Percentiles rank a stretch among this genome's conserved stretches.
These are phyloP conservation scores for Ceratobasidium papillatum DNA, from an alignment of 1,284 basidiomycete genomes.

Conservation along the genomic window DNA sequence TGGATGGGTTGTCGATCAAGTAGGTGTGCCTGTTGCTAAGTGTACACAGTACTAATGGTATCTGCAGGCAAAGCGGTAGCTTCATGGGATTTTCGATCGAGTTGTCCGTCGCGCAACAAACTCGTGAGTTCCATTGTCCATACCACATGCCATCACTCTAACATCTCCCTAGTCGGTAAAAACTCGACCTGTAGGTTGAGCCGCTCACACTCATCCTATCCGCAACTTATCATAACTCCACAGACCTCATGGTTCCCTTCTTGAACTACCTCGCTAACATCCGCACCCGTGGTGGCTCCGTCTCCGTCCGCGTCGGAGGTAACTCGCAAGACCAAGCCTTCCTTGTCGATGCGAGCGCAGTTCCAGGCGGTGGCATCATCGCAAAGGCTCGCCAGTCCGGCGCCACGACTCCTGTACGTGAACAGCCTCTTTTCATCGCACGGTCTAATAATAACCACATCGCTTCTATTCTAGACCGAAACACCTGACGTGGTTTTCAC, in stretches of 20 bases:
- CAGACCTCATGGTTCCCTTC: constrained; percentile 49
- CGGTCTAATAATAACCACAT: constrained; percentile 10
- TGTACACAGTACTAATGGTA: not conserved
- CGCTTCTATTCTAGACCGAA: constrained; percentile 40
- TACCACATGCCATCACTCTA: not conserved
- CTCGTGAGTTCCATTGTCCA: not conserved
- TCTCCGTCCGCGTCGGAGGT: constrained; percentile 43
- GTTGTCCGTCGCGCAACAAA: constrained; percentile 39
- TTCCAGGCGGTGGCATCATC: constrained; percentile 30
- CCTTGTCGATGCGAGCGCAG: constrained; percentile 1
- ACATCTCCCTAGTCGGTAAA: constrained; percentile 8
- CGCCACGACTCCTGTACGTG: constrained; percentile 23
- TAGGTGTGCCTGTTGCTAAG: not conserved
- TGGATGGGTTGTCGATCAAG: constrained; percentile 35
- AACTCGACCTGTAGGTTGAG: constrained; percentile 19
- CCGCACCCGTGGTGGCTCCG: constrained; percentile 38
- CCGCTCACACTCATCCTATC: too few relatives aligned
- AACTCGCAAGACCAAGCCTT: constrained; percentile 48
- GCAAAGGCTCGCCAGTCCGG: constrained; percentile 17
- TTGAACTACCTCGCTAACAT: constrained; percentile 46
- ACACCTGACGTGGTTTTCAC: constrained; percentile 40
- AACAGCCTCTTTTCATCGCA: not conserved
- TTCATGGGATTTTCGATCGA: constrained; percentile 43
- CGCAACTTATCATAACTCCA: not conserved
- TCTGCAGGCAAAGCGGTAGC: constrained; percentile 18